Base-by-base conservation (phyloP, 2,329 filamentous ascomycete genomes). In the Xylariaceae sp. region DNA sequence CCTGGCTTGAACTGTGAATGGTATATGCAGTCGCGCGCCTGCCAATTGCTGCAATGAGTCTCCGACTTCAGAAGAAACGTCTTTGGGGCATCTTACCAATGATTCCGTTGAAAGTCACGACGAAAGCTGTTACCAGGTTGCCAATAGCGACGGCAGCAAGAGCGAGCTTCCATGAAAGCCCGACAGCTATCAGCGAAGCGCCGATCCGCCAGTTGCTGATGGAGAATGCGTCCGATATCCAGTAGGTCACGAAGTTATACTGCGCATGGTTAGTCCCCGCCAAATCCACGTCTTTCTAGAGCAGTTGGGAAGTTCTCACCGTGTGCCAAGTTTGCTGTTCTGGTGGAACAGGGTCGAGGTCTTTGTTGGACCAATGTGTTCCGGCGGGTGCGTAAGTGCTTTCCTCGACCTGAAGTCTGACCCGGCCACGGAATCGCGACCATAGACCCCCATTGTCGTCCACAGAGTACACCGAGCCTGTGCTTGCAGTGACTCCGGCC, bases 1-100 rank as follows among this genome's bases (percentile, higher is more conserved):
- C 38, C 56, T 42, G 19, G 49, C 50, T 40, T 55, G 51, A 4
- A 57, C 47, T 18, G 55, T 54, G 28, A 52, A 58, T 4, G 55
- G 53, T n/a, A 56, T 55, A 38, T 57, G 57, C 16, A 55, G 46
- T 4, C 50, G 46, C 7, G 52, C 54, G 9, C 44, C 44, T 46
- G 30, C 22, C 22, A 26, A 11, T 6, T 26, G 11, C 22, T 6
- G 22, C 22, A 11, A 26, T 26, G 6, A 26, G 22, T 26, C 22
- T n/a, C n/a, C n/a, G n/a, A n/a, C n/a, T n/a, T n/a, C n/a, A n/a
- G n/a, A n/a, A n/a, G n/a, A n/a, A n/a, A n/a, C n/a, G n/a, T n/a
- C n/a, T n/a, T n/a, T n/a, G 26, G 26, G 26, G 9, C 26, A 29
- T 29, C 32, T 32, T 19, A 35, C 55, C 52, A 9, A 56, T 53